These are phyloP conservation scores for Claviceps monticola DNA, from an alignment of 2,329 filamentous ascomycete species.

Conservation along the genomic window DNA sequence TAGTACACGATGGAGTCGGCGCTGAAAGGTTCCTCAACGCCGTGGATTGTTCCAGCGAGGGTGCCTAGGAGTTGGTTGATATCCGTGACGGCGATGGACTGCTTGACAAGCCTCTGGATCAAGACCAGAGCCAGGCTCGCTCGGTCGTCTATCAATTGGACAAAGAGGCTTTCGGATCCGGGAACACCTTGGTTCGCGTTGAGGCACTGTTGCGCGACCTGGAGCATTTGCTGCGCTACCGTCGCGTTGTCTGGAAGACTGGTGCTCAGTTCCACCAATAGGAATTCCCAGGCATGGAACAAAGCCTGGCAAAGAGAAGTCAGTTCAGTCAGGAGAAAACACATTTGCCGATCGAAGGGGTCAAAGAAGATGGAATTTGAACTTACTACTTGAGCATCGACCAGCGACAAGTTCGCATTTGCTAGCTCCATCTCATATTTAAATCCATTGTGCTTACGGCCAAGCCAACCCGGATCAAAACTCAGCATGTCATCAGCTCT, in stretches of 20 bases:
- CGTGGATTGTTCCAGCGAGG: constrained; percentile 37
- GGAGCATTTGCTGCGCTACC: constrained; percentile 56
- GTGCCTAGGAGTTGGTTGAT: constrained; percentile 36
- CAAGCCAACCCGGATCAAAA: constrained; percentile 67
- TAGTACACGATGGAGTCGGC: constrained; percentile 53
- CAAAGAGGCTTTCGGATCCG: constrained; percentile 69
- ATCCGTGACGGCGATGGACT: constrained; percentile 33
- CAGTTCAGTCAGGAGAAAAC: background rate
- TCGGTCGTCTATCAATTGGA: constrained; percentile 59
- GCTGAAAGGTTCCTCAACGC: constrained; percentile 39
- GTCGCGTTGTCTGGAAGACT: constrained; percentile 37
- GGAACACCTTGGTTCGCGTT: constrained; percentile 59
- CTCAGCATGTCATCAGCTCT: constrained; percentile 63
- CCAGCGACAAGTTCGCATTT: constrained; percentile 80
- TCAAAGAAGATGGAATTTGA: constrained; percentile 7
- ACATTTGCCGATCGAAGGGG: background rate
- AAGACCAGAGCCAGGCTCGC: constrained; percentile 72
- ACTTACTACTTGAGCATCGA: constrained; percentile 79
- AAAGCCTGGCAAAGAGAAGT: constrained; percentile 41
- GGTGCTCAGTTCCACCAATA: constrained; percentile 70
- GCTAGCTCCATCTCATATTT: constrained; percentile 70
- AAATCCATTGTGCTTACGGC: constrained; percentile 57
- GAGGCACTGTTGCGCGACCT: constrained; percentile 66
- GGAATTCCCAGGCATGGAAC: constrained; percentile 77
- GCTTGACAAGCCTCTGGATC: constrained; percentile 62